Percentiles rank a stretch among this genome's conserved stretches.
Conservation (phyloP, 2,329 filamentous ascomycete species). For the Orbilia javanica region DNA sequence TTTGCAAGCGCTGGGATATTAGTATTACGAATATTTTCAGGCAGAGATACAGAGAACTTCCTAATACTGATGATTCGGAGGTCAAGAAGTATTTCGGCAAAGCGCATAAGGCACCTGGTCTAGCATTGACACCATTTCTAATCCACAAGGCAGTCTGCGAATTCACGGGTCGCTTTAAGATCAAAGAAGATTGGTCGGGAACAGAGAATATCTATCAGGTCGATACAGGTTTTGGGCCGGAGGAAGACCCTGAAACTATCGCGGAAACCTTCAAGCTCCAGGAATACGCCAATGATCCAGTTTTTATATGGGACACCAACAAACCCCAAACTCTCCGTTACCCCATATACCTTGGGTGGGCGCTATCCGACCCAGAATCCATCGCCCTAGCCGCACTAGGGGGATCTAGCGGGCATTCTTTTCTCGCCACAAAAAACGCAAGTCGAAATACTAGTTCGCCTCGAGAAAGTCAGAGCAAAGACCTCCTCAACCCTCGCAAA, state of each 20-base stretch:
- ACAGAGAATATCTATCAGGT: neutral
- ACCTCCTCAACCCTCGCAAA: neutral
- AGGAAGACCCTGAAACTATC: neutral
- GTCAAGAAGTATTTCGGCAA: constrained; percentile 20
- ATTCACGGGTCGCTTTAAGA: neutral
- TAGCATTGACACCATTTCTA: constrained; percentile 12
- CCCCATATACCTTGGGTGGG: constrained; percentile 24
- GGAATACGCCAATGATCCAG: constrained; percentile 19
- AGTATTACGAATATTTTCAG: neutral
- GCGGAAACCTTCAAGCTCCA: constrained; percentile 1
- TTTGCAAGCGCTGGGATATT: constrained; percentile 24
- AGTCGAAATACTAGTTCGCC: neutral
- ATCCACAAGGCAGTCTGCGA: constrained; percentile 27
- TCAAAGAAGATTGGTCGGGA: neutral
- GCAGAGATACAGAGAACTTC: constrained; percentile 9
- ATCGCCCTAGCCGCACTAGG: constrained; percentile 6
- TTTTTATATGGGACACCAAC: neutral
- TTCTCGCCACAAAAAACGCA: neutral
- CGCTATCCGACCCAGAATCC: neutral
- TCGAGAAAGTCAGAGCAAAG: neutral
- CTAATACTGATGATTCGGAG: neutral
- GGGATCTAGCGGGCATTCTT: constrained; percentile 1
- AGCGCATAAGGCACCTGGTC: neutral
- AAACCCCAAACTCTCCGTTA: neutral
- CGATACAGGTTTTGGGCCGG: neutral